Evolutionary conservation across 2,329 filamentous ascomycete species (phyloP), one percentile per base, ranked within the genome.

Genomic region (Ophiostoma piceae): DNA sequence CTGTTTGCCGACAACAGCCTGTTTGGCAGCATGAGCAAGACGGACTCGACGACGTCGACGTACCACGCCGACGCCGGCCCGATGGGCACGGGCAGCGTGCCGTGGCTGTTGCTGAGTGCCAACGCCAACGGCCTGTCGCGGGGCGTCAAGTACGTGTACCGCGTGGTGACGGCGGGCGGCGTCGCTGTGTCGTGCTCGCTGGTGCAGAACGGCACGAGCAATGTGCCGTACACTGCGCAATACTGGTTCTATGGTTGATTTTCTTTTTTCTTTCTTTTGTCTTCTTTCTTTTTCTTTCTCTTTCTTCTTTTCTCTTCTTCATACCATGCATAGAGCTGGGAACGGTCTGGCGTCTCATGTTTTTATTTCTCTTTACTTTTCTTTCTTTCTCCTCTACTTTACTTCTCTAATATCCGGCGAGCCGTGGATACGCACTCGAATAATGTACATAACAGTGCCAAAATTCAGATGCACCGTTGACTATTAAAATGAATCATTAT

Each of bases 201-300:
- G 0, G 77, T 77, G 1, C 78, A 78, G n/a, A 75, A 74, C 8
- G 80, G 82, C 70, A 71, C 75, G 22, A 80, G 84, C 74, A 87
- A 84, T 76, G 82, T 86, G 35, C 81, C 82, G 2, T 88, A 88
- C 76, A 75, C 84, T 0, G 80, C 85, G n/a, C 81, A 80, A 73
- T 88, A 88, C 78, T 88, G 85, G 85, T 82, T 87, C 75, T 88
- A 81, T 74, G 81, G 77, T 26, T 80, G 64, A 22, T 67, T 19
- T 16, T 57, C 19, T 60, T 43, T 29, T 35, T 51, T 43, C 22
- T 37, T 57, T 66, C 35, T 67, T 19, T 54, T 68, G n/a, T 22
- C 22, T 37, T 66, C 12, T 67, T 65, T 64, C 51, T 37, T 73
- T 7, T 14, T 29, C 2, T 16, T 16, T 26, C 14, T 11, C 12